These are phyloP conservation scores for Cyberlindnera lachancei DNA, from an alignment of 805 yeast species.

Conservation along the genomic window DNA sequence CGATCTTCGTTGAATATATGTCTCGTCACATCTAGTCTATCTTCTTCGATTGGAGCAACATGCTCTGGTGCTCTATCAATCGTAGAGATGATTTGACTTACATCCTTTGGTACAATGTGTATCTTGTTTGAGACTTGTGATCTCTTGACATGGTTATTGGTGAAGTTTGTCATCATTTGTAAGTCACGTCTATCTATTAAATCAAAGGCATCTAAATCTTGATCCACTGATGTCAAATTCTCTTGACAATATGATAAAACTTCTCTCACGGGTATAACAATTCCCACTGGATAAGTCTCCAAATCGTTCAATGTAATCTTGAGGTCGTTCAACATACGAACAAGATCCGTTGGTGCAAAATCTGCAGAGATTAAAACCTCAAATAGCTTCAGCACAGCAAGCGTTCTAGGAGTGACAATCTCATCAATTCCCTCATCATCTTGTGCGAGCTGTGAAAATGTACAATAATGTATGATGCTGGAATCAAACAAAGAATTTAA, in stretches of 20 bases:
- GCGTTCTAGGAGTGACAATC: constrained; percentile 59
- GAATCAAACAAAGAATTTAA: constrained; percentile 42
- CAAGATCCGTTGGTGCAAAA: constrained; percentile 44
- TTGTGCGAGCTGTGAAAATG: constrained; percentile 61
- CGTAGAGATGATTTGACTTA: constrained; percentile 32
- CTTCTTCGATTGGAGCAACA: constrained; percentile 60
- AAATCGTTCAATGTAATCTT: constrained; percentile 43
- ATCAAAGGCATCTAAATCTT: constrained; percentile 34
- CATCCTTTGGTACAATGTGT: constrained; percentile 28
- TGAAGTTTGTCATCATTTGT: too few relatives aligned
- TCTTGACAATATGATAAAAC: constrained; percentile 48
- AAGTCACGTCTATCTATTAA: constrained; percentile 67
- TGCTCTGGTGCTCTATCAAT: constrained; percentile 38
- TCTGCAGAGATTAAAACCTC: constrained; percentile 52
- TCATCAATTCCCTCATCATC: constrained; percentile 55
- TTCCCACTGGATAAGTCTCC: constrained; percentile 69
- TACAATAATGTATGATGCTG: constrained; percentile 44
- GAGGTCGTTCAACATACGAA: constrained; percentile 54
- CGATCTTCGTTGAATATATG: constrained; percentile 72
- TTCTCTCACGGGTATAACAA: constrained; percentile 59
- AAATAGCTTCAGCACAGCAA: constrained; percentile 48
- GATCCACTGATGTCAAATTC: constrained; percentile 42
- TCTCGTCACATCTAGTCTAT: constrained; percentile 57
- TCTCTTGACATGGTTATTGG: not conserved
- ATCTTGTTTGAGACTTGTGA: not conserved